Evolutionary conservation across 108 stramenopile genomes (phyloP), one percentile per base, ranked within the genome.

Genomic region (Cyclotella atomus): DNA sequence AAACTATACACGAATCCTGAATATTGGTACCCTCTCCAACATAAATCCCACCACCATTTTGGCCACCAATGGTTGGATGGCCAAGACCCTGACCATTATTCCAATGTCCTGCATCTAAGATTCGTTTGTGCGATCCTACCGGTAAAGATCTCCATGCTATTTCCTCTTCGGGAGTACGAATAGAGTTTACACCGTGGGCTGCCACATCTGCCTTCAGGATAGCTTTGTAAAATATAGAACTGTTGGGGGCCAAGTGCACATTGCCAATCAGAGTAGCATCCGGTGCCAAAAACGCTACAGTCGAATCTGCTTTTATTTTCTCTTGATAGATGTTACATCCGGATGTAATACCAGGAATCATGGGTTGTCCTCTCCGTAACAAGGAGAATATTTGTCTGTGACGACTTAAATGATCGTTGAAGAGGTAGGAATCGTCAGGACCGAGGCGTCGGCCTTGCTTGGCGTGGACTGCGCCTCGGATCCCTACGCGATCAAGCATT

Each of bases 1-100:
- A 88, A 60, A 96, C 83, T 23, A 96, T 80, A 47, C 86, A 89
- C 27, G 86, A 87, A 81, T 96, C 95, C 77, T 96, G 95, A 29
- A 96, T 75, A 79, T 96, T 94, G 45, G 92, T 85, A 20, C 88
- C 77, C 60, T 86, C 87, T 24, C 91, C 92, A 50, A 96, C 82
- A 36, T 85, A 90, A 24, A 96, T 89, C n/a, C 88, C 92, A 28
- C 89, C 91, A 20, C 90, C 94, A 60, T 70, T 77, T 35, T 70
- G 77, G 17, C 69, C 75, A 27, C 80, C 81, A 45, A 61, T 66
- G 27, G 83, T 75, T 43, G 74, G 73, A 79, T 79, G 80, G 17
- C 71, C 66, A 20, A 77, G 35, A 8, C 80, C 80, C 62, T 49
- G 77, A 33, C 59, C 75, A 47, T 15, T 35, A 61, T 81, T 71